Base-by-base conservation (phyloP, 345 rosid genomes). In the Litchi chinensis region DNA sequence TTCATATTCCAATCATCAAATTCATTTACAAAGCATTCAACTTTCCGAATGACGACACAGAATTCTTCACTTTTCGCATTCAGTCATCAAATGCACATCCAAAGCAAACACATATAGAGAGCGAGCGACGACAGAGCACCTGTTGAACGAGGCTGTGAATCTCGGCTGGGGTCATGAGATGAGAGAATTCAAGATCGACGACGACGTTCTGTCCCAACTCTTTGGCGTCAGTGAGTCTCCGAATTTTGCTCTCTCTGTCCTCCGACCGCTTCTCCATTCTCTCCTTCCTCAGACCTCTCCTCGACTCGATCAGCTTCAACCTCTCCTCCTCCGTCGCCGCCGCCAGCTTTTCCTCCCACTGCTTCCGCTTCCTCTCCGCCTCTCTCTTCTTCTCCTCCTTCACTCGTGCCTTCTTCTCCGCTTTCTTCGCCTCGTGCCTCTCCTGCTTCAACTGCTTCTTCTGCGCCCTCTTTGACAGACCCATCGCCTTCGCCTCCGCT, bases 111-210 rank as follows among this genome's bases (percentile, higher is more conserved):
- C 9, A 8, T 46, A 8, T 10, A 41, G 44, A 41, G 7, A 41
- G 7, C 0, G 44, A 41, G 44, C 9, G 44, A 41, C 44, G 11
- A 19, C 2, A 52, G 57, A 52, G n/a, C 44, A 89, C 97, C 96
- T 94, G 98, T 77, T 94, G 98, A 79, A 93, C 92, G 39, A 96
- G 95, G 84, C 98, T 93, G 65, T 89, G 95, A 79, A 94, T 94
- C 80, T 96, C 98, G 5, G 82, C 75, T 26, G 83, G 57, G 6
- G 93, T 89, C 98, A 93, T 93, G 79, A 94, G 97, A 80, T 93
- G 87, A 10, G 91, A 79, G 75, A 96, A 94, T 44, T 91, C 97
- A 12, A 94, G 93, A 80, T 96, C 98, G 12, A 96, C 68, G n/a
- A 94, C 92, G 26, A 96, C 79, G 76, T 89, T 91, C 60, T 89